phyloP scores from a whole-genome alignment of 2,329 filamentous ascomycete genomes.

The Rutstroemia sp. region DNA sequence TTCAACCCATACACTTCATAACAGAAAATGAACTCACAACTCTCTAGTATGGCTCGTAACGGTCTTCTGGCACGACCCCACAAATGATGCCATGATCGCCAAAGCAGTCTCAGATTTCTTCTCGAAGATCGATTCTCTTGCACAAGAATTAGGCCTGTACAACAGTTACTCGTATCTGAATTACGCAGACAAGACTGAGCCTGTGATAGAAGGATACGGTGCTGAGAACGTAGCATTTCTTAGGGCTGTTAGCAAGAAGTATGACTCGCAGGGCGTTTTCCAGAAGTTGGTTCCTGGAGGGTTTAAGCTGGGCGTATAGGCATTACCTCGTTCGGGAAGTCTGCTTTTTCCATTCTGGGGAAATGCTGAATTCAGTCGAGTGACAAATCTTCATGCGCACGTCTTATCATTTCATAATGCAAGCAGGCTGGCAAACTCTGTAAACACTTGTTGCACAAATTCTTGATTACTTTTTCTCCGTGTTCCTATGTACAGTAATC shows the following conservation, averaged over 20 bases:
- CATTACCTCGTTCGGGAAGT: background rate
- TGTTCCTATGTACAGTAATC: background rate
- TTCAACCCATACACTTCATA: background rate
- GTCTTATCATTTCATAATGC: background rate
- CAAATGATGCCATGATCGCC: background rate
- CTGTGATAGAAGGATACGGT: constrained; percentile 37
- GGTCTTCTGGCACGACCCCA: background rate
- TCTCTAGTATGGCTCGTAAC: background rate
- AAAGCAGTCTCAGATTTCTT: background rate
- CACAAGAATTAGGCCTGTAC: background rate
- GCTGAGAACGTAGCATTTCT: constrained; percentile 32
- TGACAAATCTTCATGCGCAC: background rate
- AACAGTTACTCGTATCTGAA: constrained; percentile 34
- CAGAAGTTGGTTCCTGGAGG: constrained; percentile 21
- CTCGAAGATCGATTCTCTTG: background rate
- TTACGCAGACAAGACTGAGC: constrained; percentile 37
- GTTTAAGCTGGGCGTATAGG: constrained; percentile 8
- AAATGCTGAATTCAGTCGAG: background rate
- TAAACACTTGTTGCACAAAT: background rate
- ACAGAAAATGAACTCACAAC: background rate
- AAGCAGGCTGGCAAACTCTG: background rate
- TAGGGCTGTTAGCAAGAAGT: constrained; percentile 27
- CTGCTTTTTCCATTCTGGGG: background rate
- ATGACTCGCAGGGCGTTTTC: constrained; percentile 33
- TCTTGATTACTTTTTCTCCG: background rate